A percentile compares a stretch with the other conserved stretches of the same genome.
Conservation (phyloP, 2,329 filamentous ascomycete species). For the Calonectria ilicicola region DNA sequence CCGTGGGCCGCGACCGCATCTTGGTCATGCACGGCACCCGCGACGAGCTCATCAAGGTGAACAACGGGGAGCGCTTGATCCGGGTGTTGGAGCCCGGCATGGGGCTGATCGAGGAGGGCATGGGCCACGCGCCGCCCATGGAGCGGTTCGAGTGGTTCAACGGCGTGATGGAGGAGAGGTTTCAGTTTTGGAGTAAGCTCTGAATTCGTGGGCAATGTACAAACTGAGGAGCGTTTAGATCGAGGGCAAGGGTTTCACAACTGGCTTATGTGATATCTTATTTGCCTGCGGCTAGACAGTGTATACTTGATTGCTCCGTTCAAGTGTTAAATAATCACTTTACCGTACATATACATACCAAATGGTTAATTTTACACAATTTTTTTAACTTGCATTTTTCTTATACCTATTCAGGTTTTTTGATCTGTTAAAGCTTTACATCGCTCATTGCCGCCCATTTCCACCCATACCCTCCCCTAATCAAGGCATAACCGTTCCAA, state of each 20-base stretch:
- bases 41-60: constrained; percentile 83
- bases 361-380: neutral
- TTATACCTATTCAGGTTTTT: neutral
- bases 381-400: neutral
- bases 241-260: constrained; percentile 23
- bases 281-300: neutral
- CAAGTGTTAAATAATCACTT: neutral
- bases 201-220: neutral
- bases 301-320: neutral
- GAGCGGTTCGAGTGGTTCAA: constrained; percentile 80
- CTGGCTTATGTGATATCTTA: constrained; percentile 9
- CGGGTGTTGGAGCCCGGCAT: constrained; percentile 72
- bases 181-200: constrained; percentile 65
- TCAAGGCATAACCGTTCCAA: constrained; percentile 85
- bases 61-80: constrained; percentile 77
- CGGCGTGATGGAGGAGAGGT: constrained; percentile 66
- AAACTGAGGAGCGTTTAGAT: neutral
- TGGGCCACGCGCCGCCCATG: constrained; percentile 80
- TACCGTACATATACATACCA: neutral
- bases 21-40: constrained; percentile 80
- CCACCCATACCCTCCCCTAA: neutral
- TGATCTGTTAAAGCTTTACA: neutral
- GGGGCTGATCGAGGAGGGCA: constrained; percentile 73
- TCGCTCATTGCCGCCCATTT: neutral
- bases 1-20: constrained; percentile 79